Conservation (phyloP, 805 yeast species). For the Hanseniaspora clermontiae region DNA sequence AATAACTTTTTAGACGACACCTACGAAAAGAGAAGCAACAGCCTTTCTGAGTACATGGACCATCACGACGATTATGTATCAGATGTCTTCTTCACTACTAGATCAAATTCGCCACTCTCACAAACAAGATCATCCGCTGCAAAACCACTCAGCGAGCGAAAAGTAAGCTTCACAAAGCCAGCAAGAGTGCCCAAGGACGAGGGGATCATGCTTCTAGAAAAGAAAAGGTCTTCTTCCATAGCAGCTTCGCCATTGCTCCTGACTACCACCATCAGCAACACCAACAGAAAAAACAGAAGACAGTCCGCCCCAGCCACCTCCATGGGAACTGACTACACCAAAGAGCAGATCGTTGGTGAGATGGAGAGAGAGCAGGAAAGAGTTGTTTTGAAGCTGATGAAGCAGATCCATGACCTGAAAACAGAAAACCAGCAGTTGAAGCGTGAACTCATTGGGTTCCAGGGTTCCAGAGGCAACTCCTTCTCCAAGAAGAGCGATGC, state of each 20-base stretch:
- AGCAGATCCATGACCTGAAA: slow-evolving; percentile 37
- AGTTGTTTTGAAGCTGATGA: slow-evolving; percentile 41
- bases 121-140: neutral
- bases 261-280: neutral
- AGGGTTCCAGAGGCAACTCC: neutral
- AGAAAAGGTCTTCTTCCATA: neutral
- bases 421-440: slow-evolving; percentile 35
- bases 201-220: neutral
- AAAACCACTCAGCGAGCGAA: neutral
- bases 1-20: neutral
- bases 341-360: slow-evolving; percentile 40
- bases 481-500: neutral
- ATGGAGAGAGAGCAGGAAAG: slow-evolving; percentile 60
- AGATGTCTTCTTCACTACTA: slow-evolving; percentile 5
- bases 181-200: neutral
- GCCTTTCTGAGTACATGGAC: neutral
- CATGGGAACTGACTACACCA: neutral
- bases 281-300: slow-evolving; percentile 8
- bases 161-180: neutral
- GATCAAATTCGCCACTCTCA: slow-evolving; percentile 5
- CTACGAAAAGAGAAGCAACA: neutral
- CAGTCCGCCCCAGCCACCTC: slow-evolving; percentile 11
- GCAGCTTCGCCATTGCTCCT: slow-evolving; percentile 1
- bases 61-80: slow-evolving; percentile 1
- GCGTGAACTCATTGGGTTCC: slow-evolving; percentile 15